phyloP scores from a whole-genome alignment of 1,284 basidiomycete species.

The Ceratobasidium sp. region DNA sequence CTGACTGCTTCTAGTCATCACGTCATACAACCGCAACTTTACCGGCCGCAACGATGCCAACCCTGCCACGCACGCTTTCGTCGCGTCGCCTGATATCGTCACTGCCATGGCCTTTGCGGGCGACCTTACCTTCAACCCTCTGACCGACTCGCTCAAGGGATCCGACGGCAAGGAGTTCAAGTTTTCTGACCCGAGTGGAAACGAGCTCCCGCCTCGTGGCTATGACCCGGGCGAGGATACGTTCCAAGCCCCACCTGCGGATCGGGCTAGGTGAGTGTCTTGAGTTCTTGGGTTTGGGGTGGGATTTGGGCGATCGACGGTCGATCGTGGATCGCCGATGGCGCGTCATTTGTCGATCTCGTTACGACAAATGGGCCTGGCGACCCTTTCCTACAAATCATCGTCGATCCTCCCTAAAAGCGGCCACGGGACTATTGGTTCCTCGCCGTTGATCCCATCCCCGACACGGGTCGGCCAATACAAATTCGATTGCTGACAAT shows the following conservation, averaged over 20 bases:
- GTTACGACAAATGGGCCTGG: too few species aligned
- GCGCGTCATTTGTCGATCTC: too few species aligned
- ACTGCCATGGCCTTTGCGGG: conserved; percentile 98
- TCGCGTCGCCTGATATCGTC: conserved; percentile 97
- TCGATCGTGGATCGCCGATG: too few species aligned
- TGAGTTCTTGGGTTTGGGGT: background rate
- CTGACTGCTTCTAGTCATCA: conserved; percentile 71
- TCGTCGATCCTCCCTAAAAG: too few species aligned
- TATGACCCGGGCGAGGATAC: conserved; percentile 98
- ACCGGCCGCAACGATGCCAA: conserved; percentile 99
- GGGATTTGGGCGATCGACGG: background rate
- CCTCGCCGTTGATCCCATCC: too few species aligned
- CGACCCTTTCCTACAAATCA: too few species aligned
- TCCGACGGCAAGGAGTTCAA: conserved; percentile 97
- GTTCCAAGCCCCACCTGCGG: conserved; percentile 91
- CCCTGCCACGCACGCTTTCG: conserved; percentile 98
- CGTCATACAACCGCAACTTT: conserved; percentile 99
- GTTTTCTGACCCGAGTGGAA: conserved; percentile 88
- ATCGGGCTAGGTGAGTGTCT: conserved; percentile 61
- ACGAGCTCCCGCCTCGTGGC: conserved; percentile 91
- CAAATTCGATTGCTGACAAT: background rate
- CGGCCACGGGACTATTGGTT: too few species aligned
- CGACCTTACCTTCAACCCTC: conserved; percentile 93
- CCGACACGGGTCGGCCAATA: too few species aligned
- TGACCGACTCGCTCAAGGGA: conserved; percentile 89